Evolutionary conservation across 192 early-diverging fungal species (phyloP), one percentile per base, ranked within the genome.

Genomic region (Rhizophagus prolifer): DNA sequence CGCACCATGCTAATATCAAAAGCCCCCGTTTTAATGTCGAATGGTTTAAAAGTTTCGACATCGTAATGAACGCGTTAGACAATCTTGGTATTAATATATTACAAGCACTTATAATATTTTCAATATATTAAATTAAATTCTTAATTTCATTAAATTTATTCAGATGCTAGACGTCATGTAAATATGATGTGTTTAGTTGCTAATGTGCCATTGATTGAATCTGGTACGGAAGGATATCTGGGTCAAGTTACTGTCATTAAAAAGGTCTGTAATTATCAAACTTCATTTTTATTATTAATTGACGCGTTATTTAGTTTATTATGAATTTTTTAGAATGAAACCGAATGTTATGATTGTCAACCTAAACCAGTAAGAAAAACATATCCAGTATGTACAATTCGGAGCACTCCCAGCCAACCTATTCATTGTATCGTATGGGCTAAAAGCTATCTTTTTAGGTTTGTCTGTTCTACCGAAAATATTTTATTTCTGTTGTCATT

Each of bases 371-470:
- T 87, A 2, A 91, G 91, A 66, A 96, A 90, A 72, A 95, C 97
- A 0, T 98, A 93, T 72, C 94, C 98, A 21, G 93, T 98, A 8
- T 99, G 98, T 81, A 99, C 98, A 8, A 98, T 99, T 78, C 90
- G 98, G 47, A 94, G 92, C 38, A 99, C 98, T 7, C 98, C 98
- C 0, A 92, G 88, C 59, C 89, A 91, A 31, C 94, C 98, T 19
- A 95, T 99, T 60, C 98, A 99, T 80, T 98, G 97, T 76, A 95
- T 99, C 76, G 97, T 98, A 31, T 99, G 98, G 98, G 94, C 97
- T 76, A 99, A 99, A 82, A 94, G 90, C 77, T 99, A 96, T 82
- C 85, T 98, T 41, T 98, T 98, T 81, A 90, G 85, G 77, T 92
- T 87, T 19, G 9, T 47, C 50, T 38, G 3, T 7, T 34, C 6